Evolutionary conservation across 2,329 filamentous ascomycete species (phyloP).

Genomic region (Aspergillus amoenus): DNA sequence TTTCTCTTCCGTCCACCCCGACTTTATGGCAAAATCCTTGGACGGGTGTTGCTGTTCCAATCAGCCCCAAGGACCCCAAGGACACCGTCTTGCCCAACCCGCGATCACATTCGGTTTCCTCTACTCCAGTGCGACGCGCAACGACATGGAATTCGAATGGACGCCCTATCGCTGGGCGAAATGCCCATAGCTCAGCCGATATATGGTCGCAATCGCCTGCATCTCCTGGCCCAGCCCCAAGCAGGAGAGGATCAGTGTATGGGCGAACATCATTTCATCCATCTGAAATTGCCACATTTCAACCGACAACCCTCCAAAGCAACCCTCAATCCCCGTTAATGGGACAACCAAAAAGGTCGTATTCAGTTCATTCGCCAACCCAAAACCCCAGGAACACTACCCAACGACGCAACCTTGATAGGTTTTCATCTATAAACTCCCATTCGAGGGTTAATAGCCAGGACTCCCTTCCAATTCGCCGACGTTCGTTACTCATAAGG

Average conservation of each 20-base stretch:
- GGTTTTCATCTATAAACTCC: slow-evolving; percentile 33
- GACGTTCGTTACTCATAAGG: slow-evolving; percentile 36
- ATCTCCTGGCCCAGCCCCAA: slow-evolving; percentile 3
- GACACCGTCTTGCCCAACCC: slow-evolving; percentile 11
- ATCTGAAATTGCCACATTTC: slow-evolving; percentile 22
- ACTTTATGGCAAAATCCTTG: slow-evolving; percentile 36
- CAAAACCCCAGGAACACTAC: slow-evolving; percentile 25
- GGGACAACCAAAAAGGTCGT: slow-evolving; percentile 26
- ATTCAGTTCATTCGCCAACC: slow-evolving; percentile 29
- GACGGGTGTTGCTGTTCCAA: slow-evolving; percentile 28
- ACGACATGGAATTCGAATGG: slow-evolving; percentile 9
- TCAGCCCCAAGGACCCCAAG: slow-evolving; percentile 1
- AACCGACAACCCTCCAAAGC: slow-evolving; percentile 18
- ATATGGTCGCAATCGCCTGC: slow-evolving; percentile 7
- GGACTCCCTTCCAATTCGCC: slow-evolving; percentile 37
- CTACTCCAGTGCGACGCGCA: slow-evolving; percentile 16
- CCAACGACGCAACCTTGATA: slow-evolving; percentile 25
- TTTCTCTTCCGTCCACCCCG: slow-evolving; percentile 15
- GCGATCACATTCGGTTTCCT: slow-evolving; percentile 25
- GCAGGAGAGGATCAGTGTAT: slow-evolving; percentile 15
- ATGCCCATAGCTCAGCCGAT: slow-evolving; percentile 11
- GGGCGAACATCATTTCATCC: slow-evolving; percentile 20
- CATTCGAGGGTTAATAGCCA: slow-evolving; percentile 34
- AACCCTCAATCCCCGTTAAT: slow-evolving; percentile 16
- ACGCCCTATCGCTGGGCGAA: slow-evolving; percentile 2